Evolutionary conservation across 2,329 filamentous ascomycete genomes (phyloP).

Genomic region (Fonsecaea monophora): DNA sequence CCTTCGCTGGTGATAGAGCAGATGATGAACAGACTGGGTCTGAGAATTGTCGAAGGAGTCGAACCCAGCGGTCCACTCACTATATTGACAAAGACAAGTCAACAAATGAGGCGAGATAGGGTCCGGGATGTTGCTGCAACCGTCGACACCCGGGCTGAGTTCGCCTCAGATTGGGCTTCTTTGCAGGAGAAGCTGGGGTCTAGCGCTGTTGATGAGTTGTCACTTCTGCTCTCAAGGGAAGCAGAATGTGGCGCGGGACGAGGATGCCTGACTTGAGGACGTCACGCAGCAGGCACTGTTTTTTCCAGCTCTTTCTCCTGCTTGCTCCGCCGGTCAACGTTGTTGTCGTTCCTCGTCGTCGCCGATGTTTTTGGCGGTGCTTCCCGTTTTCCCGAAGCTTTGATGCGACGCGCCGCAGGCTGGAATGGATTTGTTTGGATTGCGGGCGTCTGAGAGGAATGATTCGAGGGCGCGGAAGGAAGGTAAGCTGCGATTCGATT

Average conservation of each 20-base stretch:
- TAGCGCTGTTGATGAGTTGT: constrained; percentile 51
- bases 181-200: constrained; percentile 51
- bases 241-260: constrained; percentile 32
- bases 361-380: constrained; percentile 11
- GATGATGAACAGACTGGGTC: constrained; percentile 19
- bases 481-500: constrained; percentile 37
- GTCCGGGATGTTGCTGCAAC: constrained; percentile 28
- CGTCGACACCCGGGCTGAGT: constrained; percentile 32
- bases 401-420: constrained; percentile 25
- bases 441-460: constrained; percentile 31
- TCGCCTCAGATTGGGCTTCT: constrained; percentile 50
- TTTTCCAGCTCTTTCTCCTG: constrained; percentile 26
- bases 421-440: constrained; percentile 28
- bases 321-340: neutral
- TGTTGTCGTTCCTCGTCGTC: constrained; percentile 16
- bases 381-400: constrained; percentile 36
- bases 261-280: constrained; percentile 27
- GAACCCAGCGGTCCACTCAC: constrained; percentile 31
- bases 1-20: constrained; percentile 19
- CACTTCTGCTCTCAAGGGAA: constrained; percentile 37
- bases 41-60: constrained; percentile 26
- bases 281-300: constrained; percentile 14
- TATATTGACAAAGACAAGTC: constrained; percentile 35
- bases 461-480: constrained; percentile 36
- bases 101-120: constrained; percentile 37